Base-by-base conservation (phyloP, 1,139 yeast genomes). In the Saccharomyces hybrid region DNA sequence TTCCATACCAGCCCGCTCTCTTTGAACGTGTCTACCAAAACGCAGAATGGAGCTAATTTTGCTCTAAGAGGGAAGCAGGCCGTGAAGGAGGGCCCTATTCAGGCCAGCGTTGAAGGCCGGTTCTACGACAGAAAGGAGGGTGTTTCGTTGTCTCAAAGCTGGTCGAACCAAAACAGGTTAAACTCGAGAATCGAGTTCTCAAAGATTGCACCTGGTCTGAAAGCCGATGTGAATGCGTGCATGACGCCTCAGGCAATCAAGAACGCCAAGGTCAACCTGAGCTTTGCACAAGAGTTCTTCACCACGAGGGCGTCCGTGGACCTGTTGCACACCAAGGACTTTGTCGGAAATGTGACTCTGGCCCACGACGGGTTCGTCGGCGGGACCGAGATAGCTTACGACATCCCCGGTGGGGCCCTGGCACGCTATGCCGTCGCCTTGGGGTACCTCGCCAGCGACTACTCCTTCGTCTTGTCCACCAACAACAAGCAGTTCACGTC, bases 321-420 rank as follows among this genome's bases (percentile, higher is more conserved):
- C 77, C 80, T 93, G 72, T 81, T 91, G 73, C 91, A 91, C 81
- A 96, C 96, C 66, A 96, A 98, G 68, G 80, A 87, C 64, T 91
- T 96, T 73, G 84, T 89, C 66, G 97, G 97, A 75, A 97, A 93
- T 75, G 82, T 89, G 72, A 85, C 96, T 63, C 83, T 91, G 68
- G 96, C 96, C 71, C 96, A 88, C 76, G 96, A 90, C 69, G 97
- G 97, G 65, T 86, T 90, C 82, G 84, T 95, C 64, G 95, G 93
- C 66, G 99, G 99, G 76, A 96, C 95, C 64, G 96, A 93, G 78
- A 83, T 93, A 70, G 95, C 96, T 69, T 93, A 93, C 80, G 98
- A 95, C 77, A 88, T 93, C 71, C 81, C 90, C 66, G 81, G 87
- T 63, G 98, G 97, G 69, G 81, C 88, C 76, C 86, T 93, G 72